A percentile compares a stretch with the other conserved stretches of the same genome.
phyloP scores from a whole-genome alignment of 1,139 yeast species.

The Kurtzmaniella quercitrusa region DNA sequence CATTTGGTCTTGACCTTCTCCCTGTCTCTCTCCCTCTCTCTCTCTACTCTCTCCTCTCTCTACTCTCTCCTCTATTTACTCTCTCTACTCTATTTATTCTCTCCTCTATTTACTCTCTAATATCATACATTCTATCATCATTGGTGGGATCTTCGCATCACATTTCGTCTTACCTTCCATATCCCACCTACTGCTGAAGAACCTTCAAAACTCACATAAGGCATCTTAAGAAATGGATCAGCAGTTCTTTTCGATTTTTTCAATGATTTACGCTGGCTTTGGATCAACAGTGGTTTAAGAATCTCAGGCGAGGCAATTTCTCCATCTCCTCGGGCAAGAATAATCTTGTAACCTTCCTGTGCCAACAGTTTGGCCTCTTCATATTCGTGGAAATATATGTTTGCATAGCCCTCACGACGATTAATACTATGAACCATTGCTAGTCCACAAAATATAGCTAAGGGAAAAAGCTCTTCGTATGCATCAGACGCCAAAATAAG shows the following conservation, averaged over 20 bases:
- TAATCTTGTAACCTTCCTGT: constrained; percentile 26
- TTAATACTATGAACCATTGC: constrained; percentile 65
- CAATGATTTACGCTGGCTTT: constrained; percentile 8
- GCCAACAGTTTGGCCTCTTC: constrained; percentile 9
- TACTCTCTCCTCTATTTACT: too few species aligned
- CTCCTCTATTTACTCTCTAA: too few species aligned
- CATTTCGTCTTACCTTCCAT: constrained; percentile 61
- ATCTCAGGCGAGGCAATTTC: constrained; percentile 41
- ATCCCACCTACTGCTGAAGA: constrained; percentile 52
- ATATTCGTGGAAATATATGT: constrained; percentile 55
- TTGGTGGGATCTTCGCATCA: constrained; percentile 43
- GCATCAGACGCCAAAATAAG: constrained; percentile 1
- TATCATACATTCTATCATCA: neutral
- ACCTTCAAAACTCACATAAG: constrained; percentile 50
- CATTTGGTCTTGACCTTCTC: too few species aligned
- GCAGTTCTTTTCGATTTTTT: constrained; percentile 9
- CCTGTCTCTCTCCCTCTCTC: too few species aligned
- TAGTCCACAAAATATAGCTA: constrained; percentile 29
- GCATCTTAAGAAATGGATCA: constrained; percentile 22
- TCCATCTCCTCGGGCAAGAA: constrained; percentile 63
- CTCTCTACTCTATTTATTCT: too few species aligned
- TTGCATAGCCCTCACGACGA: constrained; percentile 30
- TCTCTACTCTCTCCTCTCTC: too few species aligned
- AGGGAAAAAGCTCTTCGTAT: constrained; percentile 1
- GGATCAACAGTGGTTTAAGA: constrained; percentile 20